phyloP scores from a whole-genome alignment of 257 asterid genomes.

The Solanum verrucosum region DNA sequence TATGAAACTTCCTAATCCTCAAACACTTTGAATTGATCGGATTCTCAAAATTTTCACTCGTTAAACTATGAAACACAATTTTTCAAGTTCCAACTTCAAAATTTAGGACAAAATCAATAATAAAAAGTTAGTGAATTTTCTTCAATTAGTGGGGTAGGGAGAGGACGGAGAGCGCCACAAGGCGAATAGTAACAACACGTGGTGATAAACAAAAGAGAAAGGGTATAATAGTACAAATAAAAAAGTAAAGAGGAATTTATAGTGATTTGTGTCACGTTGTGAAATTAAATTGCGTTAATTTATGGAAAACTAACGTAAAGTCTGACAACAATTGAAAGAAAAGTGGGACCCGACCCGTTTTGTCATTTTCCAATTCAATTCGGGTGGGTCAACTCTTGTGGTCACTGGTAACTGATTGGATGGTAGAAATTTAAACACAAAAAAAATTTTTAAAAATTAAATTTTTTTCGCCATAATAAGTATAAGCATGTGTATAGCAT shows the following conservation, averaged over 20 bases:
- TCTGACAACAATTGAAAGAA: background rate
- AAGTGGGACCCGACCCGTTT: background rate
- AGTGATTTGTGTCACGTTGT: background rate
- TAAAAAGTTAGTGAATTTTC: background rate
- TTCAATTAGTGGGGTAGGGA: background rate
- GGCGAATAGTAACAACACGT: background rate
- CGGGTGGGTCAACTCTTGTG: background rate
- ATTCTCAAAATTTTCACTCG: background rate
- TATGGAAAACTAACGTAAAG: background rate
- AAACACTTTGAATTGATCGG: too few relatives aligned
- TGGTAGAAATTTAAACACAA: background rate
- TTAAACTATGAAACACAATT: too few relatives aligned
- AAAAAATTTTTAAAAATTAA: background rate
- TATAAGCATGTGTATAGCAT: background rate
- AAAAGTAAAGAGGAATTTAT: background rate
- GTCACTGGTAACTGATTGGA: background rate
- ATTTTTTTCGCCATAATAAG: background rate
- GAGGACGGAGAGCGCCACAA: background rate
- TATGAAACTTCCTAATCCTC: background rate
- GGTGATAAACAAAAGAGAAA: background rate
- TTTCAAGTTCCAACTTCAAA: background rate
- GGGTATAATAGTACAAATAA: background rate
- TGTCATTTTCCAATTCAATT: background rate
- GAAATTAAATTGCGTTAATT: background rate
- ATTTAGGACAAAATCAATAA: fast-evolving